Evolutionary conservation across 805 yeast genomes (phyloP), one percentile per base, ranked within the genome.

Genomic region (Wickerhamiella musiphila): DNA sequence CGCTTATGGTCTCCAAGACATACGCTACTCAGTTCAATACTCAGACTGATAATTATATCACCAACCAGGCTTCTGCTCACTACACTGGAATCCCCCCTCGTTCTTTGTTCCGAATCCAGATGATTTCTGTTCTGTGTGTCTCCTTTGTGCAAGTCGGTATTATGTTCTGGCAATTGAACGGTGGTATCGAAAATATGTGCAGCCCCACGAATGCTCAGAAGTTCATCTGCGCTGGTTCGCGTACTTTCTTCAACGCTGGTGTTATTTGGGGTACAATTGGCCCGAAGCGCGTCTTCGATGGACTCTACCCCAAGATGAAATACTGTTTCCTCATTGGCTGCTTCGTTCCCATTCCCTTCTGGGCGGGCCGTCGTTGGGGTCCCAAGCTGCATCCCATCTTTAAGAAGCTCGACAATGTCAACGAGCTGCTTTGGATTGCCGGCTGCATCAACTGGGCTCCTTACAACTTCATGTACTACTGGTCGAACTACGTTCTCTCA

Each of bases 1-100:
- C 73, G 3, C 48, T 65, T 39, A 64, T 63, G 60, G 56, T 62
- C 15, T 47, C 68, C 35, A 68, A 68, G 37, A 63, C 66, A 1
- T 61, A 57, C 32, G 73, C 72, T 26, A 66, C 69, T 31, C 70
- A 70, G 44, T 70, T 71, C 37, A 73, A 68, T 45, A 64, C 66
- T 24, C 78, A 72, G 52, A 76, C 78, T 9, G 68, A 71, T 38
- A 63, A 58, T 46, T 71, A 65, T 48, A 64, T 70, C 32, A 65
- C 65, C 47, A 68, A 68, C 44, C 54, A 52, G 38, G 68, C 68
- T 42, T 51, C 60, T 53, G 72, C 65, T 0, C 78, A 70, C 48
- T 71, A 71, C 45, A 51, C 66, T 16, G 69, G 68, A 38, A 53
- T 71, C 16, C 70, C 77, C 2, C 78, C 78, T 9, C 55, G 66